phyloP scores from a whole-genome alignment of 441 rosid genomes.

The Aleurites moluccanus region DNA sequence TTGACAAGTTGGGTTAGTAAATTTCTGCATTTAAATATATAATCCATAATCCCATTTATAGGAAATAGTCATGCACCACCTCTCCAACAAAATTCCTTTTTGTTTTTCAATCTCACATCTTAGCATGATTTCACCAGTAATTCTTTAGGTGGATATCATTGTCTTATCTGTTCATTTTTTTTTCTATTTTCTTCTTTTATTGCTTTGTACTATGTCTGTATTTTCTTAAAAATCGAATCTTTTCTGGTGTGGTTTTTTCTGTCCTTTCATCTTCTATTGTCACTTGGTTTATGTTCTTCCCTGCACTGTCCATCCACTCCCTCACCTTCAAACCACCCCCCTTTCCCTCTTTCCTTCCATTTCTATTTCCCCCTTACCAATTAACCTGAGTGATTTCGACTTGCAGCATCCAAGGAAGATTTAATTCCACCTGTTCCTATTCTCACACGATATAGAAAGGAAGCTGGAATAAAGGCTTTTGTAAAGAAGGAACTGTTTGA shows the following conservation, averaged over 20 bases:
- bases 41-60: background rate
- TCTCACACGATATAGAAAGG: conserved; percentile 87
- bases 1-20: conserved; percentile 76
- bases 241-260: too few relatives aligned
- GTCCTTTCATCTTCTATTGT: too few relatives aligned
- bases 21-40: conserved; percentile 15
- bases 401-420: conserved; percentile 89
- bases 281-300: too few relatives aligned
- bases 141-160: too few relatives aligned
- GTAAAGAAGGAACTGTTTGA: conserved; percentile 96
- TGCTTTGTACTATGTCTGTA: too few relatives aligned
- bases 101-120: too few relatives aligned
- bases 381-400: conserved; percentile 23
- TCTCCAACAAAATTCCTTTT: too few relatives aligned
- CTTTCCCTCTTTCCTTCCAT: background rate
- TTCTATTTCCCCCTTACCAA: background rate
- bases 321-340: background rate
- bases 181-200: too few relatives aligned
- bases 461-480: conserved; percentile 91
- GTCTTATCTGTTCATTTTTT: too few relatives aligned
- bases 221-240: too few relatives aligned
- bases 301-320: background rate
- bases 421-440: conserved; percentile 92
- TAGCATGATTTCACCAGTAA: too few relatives aligned
- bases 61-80: too few relatives aligned